A percentile compares a stretch with the other conserved stretches of the same genome.
Evolutionary conservation across 257 asterid genomes (phyloP).

Genomic region (Nyctanthes arbortristis): DNA sequence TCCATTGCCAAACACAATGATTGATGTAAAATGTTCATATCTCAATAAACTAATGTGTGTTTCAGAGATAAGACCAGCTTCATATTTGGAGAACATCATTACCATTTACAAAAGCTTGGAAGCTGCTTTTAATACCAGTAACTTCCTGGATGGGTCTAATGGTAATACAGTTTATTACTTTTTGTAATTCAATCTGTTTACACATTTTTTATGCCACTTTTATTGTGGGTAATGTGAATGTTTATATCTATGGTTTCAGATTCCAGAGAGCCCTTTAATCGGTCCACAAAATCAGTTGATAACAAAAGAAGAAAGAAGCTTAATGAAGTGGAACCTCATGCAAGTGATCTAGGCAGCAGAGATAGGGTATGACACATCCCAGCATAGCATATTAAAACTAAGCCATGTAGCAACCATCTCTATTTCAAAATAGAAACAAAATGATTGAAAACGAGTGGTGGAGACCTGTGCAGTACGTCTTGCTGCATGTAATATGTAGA

Average conservation of each 20-base stretch:
- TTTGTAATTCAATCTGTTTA: background rate
- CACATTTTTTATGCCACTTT: background rate
- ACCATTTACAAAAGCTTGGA: conserved; percentile 59
- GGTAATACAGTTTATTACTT: conserved; percentile 39
- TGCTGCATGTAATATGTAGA: too few relatives aligned
- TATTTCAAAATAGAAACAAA: background rate
- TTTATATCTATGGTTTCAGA: conserved; percentile 16
- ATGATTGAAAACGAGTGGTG: too few relatives aligned
- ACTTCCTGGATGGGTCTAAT: conserved; percentile 43
- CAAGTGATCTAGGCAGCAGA: conserved; percentile 32
- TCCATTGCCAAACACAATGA: background rate
- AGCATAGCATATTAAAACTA: background rate
- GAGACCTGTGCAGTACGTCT: background rate
- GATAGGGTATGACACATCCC: conserved; percentile 35
- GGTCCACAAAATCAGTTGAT: background rate
- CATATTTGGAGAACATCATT: conserved; percentile 62
- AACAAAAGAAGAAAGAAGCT: conserved; percentile 18
- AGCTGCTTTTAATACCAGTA: conserved; percentile 46
- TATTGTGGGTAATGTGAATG: background rate
- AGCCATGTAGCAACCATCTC: background rate
- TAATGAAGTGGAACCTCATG: conserved; percentile 20
- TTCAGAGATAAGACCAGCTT: conserved; percentile 71
- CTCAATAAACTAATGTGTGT: background rate
- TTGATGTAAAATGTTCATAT: background rate
- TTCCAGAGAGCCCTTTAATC: conserved; percentile 19